Percentiles rank a stretch among this genome's conserved stretches.
These are phyloP conservation scores for Ophiostoma novo-ulmi DNA, from an alignment of 2,329 filamentous ascomycete species.

Conservation along the genomic window DNA sequence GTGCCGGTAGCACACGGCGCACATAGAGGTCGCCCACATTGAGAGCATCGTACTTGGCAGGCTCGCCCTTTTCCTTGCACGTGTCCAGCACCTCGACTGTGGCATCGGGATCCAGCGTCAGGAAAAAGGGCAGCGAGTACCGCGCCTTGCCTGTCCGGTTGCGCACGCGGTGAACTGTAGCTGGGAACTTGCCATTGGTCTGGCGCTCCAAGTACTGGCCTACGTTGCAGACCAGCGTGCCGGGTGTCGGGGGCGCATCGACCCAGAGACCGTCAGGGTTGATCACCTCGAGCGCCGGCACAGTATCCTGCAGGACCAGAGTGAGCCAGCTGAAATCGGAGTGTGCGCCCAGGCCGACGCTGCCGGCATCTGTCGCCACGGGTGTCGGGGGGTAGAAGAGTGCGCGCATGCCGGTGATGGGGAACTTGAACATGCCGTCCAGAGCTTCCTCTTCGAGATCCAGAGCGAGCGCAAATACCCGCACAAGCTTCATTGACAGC, in stretches of 20 bases:
- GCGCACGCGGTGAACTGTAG: constrained; percentile 47
- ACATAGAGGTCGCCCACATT: constrained; percentile 9
- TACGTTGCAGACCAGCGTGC: constrained; percentile 45
- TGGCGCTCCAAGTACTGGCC: constrained; percentile 49
- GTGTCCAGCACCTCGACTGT: constrained; percentile 3
- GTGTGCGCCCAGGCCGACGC: constrained; percentile 43
- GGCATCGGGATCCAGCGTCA: constrained; percentile 44
- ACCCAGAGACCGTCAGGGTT: constrained; percentile 37
- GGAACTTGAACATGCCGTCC: constrained; percentile 37
- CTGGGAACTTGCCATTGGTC: constrained; percentile 45
- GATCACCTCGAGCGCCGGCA: constrained; percentile 41
- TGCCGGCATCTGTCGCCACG: background rate
- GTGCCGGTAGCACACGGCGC: constrained; percentile 9
- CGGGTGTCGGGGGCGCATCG: constrained; percentile 21
- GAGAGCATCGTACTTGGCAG: constrained; percentile 7
- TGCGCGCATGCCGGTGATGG: constrained; percentile 31
- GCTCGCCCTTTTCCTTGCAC: background rate
- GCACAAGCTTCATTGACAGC: constrained; percentile 25
- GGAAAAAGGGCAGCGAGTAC: constrained; percentile 54
- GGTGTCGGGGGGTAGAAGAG: constrained; percentile 31
- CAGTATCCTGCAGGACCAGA: constrained; percentile 42
- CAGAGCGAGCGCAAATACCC: constrained; percentile 28
- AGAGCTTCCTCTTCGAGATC: constrained; percentile 34
- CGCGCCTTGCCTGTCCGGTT: constrained; percentile 40
- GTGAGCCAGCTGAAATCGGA: constrained; percentile 47